Evolutionary conservation across 306 rosid species (phyloP).

Genomic region (Sophora flavescens): DNA sequence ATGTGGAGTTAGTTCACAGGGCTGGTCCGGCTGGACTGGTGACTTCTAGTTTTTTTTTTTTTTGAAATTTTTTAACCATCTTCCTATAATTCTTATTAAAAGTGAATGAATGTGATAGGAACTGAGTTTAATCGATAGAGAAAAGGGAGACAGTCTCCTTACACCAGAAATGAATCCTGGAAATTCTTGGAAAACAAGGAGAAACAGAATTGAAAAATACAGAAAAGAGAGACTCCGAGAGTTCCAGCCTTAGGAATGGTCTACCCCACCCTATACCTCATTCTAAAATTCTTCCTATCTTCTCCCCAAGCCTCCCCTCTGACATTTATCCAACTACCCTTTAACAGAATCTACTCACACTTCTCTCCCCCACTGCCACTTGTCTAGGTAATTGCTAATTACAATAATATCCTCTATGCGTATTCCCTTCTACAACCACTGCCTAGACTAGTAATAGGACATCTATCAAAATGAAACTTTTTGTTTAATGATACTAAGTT

Average conservation of each 20-base stretch:
- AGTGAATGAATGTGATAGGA: not conserved
- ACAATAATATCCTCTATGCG: not conserved
- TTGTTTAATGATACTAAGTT: constrained; percentile 1
- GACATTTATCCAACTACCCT: not conserved
- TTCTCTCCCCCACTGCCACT: not conserved
- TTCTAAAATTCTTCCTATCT: not conserved
- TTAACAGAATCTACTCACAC: not conserved
- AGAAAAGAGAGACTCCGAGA: not conserved
- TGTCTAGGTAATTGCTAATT: not conserved
- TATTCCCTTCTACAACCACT: not conserved
- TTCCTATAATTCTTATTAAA: constrained; percentile 1
- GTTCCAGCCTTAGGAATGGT: not conserved
- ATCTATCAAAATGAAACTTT: not conserved
- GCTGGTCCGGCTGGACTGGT: not conserved
- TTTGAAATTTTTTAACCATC: constrained; percentile 10
- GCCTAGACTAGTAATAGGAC: not conserved
- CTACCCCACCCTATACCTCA: not conserved
- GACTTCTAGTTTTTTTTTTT: not conserved
- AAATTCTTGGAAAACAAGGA: not conserved
- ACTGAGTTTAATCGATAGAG: not conserved
- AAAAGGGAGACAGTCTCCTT: not conserved
- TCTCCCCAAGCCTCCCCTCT: not conserved
- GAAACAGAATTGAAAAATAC: not conserved
- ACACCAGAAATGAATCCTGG: not conserved
- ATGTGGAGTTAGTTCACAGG: constrained; percentile 2